A percentile compares a stretch with the other conserved stretches of the same genome.
Evolutionary conservation across 163 green algal species (phyloP).

Genomic region (Botryococcus braunii): DNA sequence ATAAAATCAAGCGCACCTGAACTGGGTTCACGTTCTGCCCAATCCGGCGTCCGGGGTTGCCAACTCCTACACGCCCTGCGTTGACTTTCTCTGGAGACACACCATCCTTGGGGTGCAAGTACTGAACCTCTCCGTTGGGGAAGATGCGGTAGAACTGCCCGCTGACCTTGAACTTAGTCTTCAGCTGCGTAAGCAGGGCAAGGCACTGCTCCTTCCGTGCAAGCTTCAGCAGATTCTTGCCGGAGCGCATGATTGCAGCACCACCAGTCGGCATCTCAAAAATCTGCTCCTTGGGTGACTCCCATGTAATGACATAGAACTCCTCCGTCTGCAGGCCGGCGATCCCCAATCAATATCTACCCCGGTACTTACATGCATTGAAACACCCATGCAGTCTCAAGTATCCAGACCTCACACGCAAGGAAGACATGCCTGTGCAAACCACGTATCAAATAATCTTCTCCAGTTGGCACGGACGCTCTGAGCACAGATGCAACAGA

Average conservation of each 20-base stretch:
- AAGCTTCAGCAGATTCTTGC: conserved; percentile 98
- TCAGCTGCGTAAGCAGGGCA: conserved; percentile 86
- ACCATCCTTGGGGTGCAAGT: conserved; percentile 97
- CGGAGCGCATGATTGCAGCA: conserved; percentile 94
- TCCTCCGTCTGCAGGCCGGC: conserved; percentile 76
- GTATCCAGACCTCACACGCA: no score
- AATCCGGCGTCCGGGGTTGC: conserved; percentile 89
- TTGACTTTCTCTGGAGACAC: conserved; percentile 99
- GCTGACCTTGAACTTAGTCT: conserved; percentile 95
- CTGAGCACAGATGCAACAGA: no score
- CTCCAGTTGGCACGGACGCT: no score
- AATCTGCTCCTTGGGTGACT: conserved; percentile 95
- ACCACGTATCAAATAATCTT: no score
- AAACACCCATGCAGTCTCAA: no score
- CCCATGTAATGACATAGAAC: conserved; percentile 99
- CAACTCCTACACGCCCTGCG: conserved; percentile 70
- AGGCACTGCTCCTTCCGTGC: conserved; percentile 98
- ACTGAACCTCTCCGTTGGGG: conserved; percentile 94
- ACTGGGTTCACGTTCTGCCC: conserved; percentile 92
- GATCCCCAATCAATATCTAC: no score
- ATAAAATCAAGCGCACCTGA: conserved; percentile 55
- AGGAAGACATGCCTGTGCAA: no score
- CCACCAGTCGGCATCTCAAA: conserved; percentile 99
- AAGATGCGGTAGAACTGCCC: conserved; percentile 91
- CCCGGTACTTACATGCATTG: no score